These are phyloP conservation scores for Arctium lappa DNA, from an alignment of 129 eudicot genomes.

Conservation along the genomic window DNA sequence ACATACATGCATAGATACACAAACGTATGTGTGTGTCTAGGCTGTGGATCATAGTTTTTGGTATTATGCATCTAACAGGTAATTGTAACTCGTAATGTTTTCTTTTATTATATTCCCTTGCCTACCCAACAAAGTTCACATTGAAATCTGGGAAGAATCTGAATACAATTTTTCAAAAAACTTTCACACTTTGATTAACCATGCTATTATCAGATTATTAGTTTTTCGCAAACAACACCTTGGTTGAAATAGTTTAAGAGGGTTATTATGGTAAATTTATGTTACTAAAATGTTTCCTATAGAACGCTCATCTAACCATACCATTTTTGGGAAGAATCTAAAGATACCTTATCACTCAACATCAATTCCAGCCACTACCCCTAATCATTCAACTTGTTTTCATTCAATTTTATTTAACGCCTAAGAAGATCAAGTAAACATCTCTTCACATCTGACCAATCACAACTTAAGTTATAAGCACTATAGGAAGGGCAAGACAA, in stretches of 20 bases:
- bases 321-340: neutral
- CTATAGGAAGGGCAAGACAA: neutral
- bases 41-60: too few relatives aligned
- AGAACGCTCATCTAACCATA: neutral
- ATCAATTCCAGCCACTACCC: neutral
- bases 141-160: neutral
- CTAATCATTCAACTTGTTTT: neutral
- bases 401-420: neutral
- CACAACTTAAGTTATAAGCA: neutral
- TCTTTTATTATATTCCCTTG: neutral
- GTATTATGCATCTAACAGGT: too few relatives aligned
- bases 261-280: neutral
- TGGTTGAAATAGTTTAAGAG: neutral
- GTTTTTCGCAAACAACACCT: neutral
- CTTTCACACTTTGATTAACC: neutral
- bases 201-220: neutral
- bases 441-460: neutral
- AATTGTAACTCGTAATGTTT: too few relatives aligned
- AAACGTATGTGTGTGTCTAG: too few relatives aligned
- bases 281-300: neutral
- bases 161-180: neutral
- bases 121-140: neutral
- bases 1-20: too few relatives aligned
- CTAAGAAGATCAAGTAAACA: neutral
- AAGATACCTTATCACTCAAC: neutral